These are phyloP conservation scores for Cystoderma amianthinum DNA, from an alignment of 768 basidiomycete genomes.

Conservation along the genomic window DNA sequence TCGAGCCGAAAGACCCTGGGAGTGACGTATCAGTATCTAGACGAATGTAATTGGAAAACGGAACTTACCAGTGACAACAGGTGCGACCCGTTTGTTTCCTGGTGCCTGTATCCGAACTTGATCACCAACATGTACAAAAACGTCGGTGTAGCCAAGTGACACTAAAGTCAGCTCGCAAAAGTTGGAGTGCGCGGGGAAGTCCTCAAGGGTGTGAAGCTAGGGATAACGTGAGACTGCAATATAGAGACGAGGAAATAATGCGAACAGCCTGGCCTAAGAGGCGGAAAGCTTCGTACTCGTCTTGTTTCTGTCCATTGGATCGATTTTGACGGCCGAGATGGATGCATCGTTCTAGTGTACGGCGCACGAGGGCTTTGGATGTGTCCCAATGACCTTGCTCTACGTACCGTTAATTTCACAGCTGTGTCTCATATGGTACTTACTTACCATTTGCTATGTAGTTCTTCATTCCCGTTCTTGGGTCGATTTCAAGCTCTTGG, in stretches of 20 bases:
- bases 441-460: constrained; percentile 75
- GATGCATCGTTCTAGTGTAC: constrained; percentile 73
- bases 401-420: too few species aligned
- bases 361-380: constrained; percentile 69
- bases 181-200: constrained; percentile 86
- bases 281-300: constrained; percentile 75
- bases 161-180: constrained; percentile 83
- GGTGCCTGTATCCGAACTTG: constrained; percentile 69
- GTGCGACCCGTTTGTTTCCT: constrained; percentile 69
- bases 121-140: constrained; percentile 87
- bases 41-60: neutral
- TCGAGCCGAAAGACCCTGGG: constrained; percentile 66
- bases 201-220: constrained; percentile 76
- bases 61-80: constrained; percentile 66
- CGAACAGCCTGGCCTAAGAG: constrained; percentile 66
- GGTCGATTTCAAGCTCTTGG: constrained; percentile 80
- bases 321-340: constrained; percentile 65
- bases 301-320: constrained; percentile 48
- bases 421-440: neutral
- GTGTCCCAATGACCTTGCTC: constrained; percentile 85
- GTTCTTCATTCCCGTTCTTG: constrained; percentile 88
- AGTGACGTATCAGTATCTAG: neutral
- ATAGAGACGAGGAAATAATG: constrained; percentile 11
- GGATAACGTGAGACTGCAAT: neutral
- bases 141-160: constrained; percentile 62